Evolutionary conservation across 2,329 filamentous ascomycete species (phyloP).

Genomic region (Neonectria hederae): DNA sequence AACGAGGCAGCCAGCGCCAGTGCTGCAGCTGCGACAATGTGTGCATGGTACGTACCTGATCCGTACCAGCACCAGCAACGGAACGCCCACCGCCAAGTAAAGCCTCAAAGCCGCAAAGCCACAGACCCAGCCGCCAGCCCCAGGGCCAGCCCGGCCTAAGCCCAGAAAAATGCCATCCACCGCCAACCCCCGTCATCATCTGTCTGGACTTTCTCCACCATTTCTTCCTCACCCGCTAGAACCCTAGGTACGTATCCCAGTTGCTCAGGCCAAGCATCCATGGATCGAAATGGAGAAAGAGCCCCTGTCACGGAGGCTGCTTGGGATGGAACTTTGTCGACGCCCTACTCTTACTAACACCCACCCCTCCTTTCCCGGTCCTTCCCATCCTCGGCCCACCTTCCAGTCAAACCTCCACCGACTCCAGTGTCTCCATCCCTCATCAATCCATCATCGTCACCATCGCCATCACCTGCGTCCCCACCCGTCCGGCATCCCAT

Average conservation of each 20-base stretch:
- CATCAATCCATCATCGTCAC: slow-evolving; percentile 33
- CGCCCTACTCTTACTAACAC: slow-evolving; percentile 7
- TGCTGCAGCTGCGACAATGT: background rate
- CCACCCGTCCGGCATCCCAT: slow-evolving; percentile 28
- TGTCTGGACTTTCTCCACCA: slow-evolving; percentile 18
- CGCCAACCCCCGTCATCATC: slow-evolving; percentile 3
- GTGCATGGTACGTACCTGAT: background rate
- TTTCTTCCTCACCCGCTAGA: slow-evolving; percentile 22
- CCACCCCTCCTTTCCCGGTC: slow-evolving; percentile 29
- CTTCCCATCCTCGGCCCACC: slow-evolving; percentile 31
- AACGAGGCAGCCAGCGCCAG: background rate
- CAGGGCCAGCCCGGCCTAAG: background rate
- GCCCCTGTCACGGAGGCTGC: slow-evolving; percentile 15
- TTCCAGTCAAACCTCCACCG: slow-evolving; percentile 34
- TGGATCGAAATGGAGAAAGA: slow-evolving; percentile 4
- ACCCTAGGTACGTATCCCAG: slow-evolving; percentile 21
- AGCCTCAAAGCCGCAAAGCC: slow-evolving; percentile 2
- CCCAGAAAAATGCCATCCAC: background rate
- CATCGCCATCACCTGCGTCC: slow-evolving; percentile 21
- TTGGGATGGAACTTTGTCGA: slow-evolving; percentile 2
- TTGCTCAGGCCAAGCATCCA: slow-evolving; percentile 8
- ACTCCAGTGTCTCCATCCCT: slow-evolving; percentile 22
- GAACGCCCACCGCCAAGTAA: slow-evolving; percentile 2
- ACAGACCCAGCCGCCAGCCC: background rate
- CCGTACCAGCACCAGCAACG: background rate